A percentile compares a stretch with the other conserved stretches of the same genome.
phyloP scores from a whole-genome alignment of 768 basidiomycete species.

The Naematelia encephala region DNA sequence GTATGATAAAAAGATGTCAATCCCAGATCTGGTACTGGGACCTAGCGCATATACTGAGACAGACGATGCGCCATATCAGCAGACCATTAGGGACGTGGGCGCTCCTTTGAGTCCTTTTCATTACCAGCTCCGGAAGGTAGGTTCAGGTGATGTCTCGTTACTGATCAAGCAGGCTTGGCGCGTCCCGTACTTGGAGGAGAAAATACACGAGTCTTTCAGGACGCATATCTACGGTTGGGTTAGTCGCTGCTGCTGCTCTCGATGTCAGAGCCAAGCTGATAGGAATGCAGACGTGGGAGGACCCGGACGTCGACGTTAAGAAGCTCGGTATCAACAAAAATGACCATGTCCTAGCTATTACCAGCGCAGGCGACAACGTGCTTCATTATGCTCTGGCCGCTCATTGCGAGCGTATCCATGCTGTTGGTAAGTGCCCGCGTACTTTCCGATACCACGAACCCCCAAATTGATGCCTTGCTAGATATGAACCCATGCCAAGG shows the following conservation, averaged over 20 bases:
- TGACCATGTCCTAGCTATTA: conserved; percentile 70
- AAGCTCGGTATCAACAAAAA: conserved; percentile 60
- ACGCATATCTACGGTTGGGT: conserved; percentile 51
- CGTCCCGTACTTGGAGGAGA: conserved; percentile 67
- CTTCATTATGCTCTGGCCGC: conserved; percentile 73
- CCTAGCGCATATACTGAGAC: conserved; percentile 31
- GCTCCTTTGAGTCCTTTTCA: conserved; percentile 47
- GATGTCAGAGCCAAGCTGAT: conserved; percentile 1
- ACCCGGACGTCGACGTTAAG: conserved; percentile 70
- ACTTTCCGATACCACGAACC: not conserved
- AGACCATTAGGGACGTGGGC: conserved; percentile 44
- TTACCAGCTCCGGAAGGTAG: conserved; percentile 46
- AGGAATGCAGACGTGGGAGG: conserved; percentile 57
- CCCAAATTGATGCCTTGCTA: conserved; percentile 11
- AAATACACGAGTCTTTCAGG: conserved; percentile 63
- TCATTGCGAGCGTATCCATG: conserved; percentile 61
- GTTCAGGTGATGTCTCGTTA: not conserved
- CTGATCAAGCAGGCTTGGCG: conserved; percentile 55
- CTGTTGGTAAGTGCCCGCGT: conserved; percentile 66
- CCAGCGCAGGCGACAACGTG: conserved; percentile 75
- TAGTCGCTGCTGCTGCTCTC: not conserved
- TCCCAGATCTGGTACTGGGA: conserved; percentile 25
- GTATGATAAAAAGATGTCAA: conserved; percentile 10
- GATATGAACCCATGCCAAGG: conserved; percentile 58
- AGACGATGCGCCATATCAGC: conserved; percentile 8